A percentile compares a stretch with the other conserved stretches of the same genome.
Conservation (phyloP, 345 rosid species). For the Salix udensis region DNA sequence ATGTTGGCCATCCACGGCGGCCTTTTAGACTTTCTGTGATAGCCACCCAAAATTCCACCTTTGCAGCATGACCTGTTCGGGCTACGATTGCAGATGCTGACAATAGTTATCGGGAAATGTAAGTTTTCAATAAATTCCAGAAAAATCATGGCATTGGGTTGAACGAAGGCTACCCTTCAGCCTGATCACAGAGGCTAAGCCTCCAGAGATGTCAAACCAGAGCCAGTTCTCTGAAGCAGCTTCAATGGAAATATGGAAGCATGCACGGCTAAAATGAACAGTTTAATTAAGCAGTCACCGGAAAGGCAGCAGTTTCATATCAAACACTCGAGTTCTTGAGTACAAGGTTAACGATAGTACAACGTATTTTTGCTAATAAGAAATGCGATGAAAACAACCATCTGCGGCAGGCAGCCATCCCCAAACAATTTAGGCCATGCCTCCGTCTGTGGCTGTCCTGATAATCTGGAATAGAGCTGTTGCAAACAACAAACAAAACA, state of each 20-base stretch:
- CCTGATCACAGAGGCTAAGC: neutral
- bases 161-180: no score
- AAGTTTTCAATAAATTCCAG: no score
- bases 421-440: conserved; percentile 10
- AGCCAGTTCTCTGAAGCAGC: neutral
- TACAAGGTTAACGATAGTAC: neutral
- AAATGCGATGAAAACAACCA: conserved; percentile 27
- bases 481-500: conserved; percentile 8
- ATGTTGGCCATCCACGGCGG: no score
- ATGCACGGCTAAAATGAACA: neutral
- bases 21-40: no score
- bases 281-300: neutral
- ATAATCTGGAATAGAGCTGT: conserved; percentile 96
- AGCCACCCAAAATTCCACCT: no score
- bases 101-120: neutral
- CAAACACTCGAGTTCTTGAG: neutral
- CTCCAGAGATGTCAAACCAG: neutral
- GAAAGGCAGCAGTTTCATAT: neutral
- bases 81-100: neutral
- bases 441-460: conserved; percentile 62
- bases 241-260: neutral
- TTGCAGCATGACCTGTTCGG: neutral
- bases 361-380: neutral
- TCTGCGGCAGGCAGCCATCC: conserved; percentile 56
- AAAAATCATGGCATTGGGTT: no score